phyloP scores from a whole-genome alignment of 345 rosid genomes.

The Triadica sebifera region DNA sequence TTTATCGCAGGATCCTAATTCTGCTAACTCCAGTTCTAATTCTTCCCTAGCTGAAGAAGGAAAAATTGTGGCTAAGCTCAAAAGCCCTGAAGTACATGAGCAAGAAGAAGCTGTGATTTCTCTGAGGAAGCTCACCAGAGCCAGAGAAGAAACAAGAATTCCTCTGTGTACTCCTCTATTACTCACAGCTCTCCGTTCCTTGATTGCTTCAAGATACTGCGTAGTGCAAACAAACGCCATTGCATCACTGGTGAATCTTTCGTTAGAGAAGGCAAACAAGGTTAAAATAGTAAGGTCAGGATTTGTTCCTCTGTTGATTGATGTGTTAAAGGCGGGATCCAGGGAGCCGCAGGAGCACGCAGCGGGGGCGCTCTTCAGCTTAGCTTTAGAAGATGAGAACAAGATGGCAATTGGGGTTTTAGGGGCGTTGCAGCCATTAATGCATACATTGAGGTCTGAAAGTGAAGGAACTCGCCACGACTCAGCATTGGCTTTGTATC shows the following conservation, averaged over 20 bases:
- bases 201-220: constrained; percentile 19
- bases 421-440: constrained; percentile 34
- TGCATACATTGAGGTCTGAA: constrained; percentile 30
- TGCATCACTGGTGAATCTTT: constrained; percentile 31
- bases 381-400: constrained; percentile 33
- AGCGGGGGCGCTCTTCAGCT: constrained; percentile 32
- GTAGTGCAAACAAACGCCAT: constrained; percentile 25
- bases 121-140: constrained; percentile 24
- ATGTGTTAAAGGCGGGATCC: constrained; percentile 25
- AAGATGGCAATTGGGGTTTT: constrained; percentile 37
- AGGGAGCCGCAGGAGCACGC: constrained; percentile 34
- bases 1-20: constrained; percentile 15
- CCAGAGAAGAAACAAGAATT: constrained; percentile 23
- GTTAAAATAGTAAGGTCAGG: constrained; percentile 33
- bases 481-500: constrained; percentile 33
- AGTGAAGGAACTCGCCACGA: constrained; percentile 31
- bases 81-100: constrained; percentile 23
- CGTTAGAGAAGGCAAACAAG: constrained; percentile 30
- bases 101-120: constrained; percentile 26
- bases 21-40: constrained; percentile 20
- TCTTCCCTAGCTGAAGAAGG: constrained; percentile 14
- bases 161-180: constrained; percentile 17
- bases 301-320: constrained; percentile 30
- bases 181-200: constrained; percentile 16
- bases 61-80: constrained; percentile 25